Base-by-base conservation (phyloP, 2,329 filamentous ascomycete species). In the Aspergillus thermomutatus region DNA sequence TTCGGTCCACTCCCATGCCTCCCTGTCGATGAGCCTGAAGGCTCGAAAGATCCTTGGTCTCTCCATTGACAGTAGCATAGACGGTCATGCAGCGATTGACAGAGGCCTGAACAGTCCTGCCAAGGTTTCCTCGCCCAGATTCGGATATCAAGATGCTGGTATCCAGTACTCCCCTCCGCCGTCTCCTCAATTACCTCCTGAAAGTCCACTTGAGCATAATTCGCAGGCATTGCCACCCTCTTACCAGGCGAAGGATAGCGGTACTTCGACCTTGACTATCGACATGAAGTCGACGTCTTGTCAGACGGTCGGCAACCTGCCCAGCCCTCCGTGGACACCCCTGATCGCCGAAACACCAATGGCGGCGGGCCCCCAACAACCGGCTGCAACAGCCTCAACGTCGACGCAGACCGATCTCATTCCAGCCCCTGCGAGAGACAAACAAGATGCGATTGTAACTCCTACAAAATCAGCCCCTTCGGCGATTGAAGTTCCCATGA, bases 101-200 rank as follows among this genome's bases (percentile, higher is more conserved):
- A 62, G 59, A 43, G 43, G 51, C 23, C 40, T 60, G 45, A 75
- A 26, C 77, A 81, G 54, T 72, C 78, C 57, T 79, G 82, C 59
- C 80, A 84, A 64, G 80, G 81, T 43, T 77, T 82, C 61, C 71
- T 75, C 53, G 61, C 67, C 21, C 59, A 67, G 78, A 58, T 69
- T 76, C 46, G 77, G 80, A 57, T 95, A 94, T 76, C 83, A 84
- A 41, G 90, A 95, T 67, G 83, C 82, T n/a, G 90, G 87, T 3
- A 82, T 91, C 31, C 92, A 97, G 71, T 94, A 84, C 67, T 94
- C 91, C 34, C 92, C 91, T 48, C 91, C 91, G 1, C 82, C 88
- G 3, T 95, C 91, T 2, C 91, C 91, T 1, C 65, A 64, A 34
- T 53, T 68, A 46, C 50, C 62, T 58, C 27, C 58, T 23, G 19